phyloP scores from a whole-genome alignment of 495 filamentous ascomycete genomes.

The Pyrenopolyporus hunteri region DNA sequence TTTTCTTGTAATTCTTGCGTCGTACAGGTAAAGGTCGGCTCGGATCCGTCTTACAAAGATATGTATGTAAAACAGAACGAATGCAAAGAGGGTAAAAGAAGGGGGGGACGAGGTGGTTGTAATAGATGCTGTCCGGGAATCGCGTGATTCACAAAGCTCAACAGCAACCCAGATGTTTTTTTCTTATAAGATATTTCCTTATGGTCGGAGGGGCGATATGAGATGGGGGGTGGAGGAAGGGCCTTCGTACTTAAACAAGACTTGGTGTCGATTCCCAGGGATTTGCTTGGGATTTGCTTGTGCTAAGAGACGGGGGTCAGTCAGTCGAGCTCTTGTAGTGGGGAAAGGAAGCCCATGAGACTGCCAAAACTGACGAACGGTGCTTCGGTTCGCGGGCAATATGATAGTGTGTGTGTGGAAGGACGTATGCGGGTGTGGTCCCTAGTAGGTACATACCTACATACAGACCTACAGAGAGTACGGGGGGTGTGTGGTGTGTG shows the following conservation, averaged over 20 bases:
- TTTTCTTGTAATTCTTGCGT: conserved; percentile 17
- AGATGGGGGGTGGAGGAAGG: conserved; percentile 36
- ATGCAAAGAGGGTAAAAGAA: conserved; percentile 22
- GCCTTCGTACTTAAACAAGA: conserved; percentile 36
- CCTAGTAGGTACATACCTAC: conserved; percentile 20
- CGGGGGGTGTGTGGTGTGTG: conserved; percentile 29
- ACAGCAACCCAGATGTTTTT: conserved; percentile 36
- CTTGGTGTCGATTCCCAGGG: conserved; percentile 26
- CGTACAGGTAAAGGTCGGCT: conserved; percentile 32
- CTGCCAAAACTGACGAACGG: conserved; percentile 40
- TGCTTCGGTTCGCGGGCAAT: conserved; percentile 35
- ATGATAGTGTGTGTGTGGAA: conserved; percentile 26
- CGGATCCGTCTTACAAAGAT: conserved; percentile 39
- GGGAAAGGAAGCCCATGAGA: conserved; percentile 40
- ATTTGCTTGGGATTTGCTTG: conserved; percentile 28
- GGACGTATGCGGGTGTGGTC: conserved; percentile 36
- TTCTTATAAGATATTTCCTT: conserved; percentile 39
- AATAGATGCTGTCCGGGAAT: conserved; percentile 31
- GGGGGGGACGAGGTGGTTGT: conserved; percentile 32
- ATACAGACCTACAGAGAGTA: no score
- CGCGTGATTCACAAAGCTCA: conserved; percentile 39
- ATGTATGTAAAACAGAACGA: conserved; percentile 43
- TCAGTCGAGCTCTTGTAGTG: conserved; percentile 35
- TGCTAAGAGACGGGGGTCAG: conserved; percentile 26
- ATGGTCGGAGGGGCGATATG: conserved; percentile 33